Conservation (phyloP, 164 flowering plant species). For the grape (Vitis vinifera) region DNA sequence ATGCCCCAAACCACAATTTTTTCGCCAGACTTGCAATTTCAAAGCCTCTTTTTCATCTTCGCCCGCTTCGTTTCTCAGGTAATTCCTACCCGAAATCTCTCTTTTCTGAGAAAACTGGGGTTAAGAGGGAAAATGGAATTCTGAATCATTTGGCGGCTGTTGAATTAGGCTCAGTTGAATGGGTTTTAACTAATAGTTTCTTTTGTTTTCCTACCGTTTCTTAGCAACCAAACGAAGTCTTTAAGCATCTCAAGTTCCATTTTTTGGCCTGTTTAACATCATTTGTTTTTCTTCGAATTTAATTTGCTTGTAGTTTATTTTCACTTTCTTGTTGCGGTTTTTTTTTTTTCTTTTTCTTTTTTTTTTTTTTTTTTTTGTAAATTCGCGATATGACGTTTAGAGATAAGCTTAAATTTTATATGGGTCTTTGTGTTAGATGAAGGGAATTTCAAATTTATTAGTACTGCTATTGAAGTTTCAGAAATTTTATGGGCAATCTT, state of each 20-base stretch:
- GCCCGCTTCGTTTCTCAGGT: slow-evolving; percentile 38
- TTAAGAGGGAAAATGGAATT: background rate
- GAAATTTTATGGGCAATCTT: too few species aligned
- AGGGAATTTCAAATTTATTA: too few species aligned
- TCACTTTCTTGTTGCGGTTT: too few species aligned
- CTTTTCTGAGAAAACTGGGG: background rate
- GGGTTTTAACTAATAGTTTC: background rate
- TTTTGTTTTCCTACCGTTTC: background rate
- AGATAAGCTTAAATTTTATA: too few species aligned
- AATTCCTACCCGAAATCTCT: slow-evolving; percentile 1
- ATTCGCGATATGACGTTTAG: too few species aligned
- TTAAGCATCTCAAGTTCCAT: too few species aligned
- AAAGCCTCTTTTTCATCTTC: slow-evolving; percentile 13
- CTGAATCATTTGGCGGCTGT: background rate
- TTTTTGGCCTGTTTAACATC: background rate
- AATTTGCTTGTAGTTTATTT: background rate
- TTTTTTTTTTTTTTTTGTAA: too few species aligned
- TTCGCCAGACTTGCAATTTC: slow-evolving; percentile 13
- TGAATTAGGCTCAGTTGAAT: background rate
- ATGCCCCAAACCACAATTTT: slow-evolving; percentile 26
- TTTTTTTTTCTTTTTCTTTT: too few species aligned
- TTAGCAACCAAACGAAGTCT: background rate
- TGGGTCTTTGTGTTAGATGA: too few species aligned
- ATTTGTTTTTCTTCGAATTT: background rate
- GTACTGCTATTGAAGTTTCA: too few species aligned